A percentile compares a stretch with the other conserved stretches of the same genome.
phyloP scores from a whole-genome alignment of 2,329 filamentous ascomycete genomes.

The Periconia sp. region DNA sequence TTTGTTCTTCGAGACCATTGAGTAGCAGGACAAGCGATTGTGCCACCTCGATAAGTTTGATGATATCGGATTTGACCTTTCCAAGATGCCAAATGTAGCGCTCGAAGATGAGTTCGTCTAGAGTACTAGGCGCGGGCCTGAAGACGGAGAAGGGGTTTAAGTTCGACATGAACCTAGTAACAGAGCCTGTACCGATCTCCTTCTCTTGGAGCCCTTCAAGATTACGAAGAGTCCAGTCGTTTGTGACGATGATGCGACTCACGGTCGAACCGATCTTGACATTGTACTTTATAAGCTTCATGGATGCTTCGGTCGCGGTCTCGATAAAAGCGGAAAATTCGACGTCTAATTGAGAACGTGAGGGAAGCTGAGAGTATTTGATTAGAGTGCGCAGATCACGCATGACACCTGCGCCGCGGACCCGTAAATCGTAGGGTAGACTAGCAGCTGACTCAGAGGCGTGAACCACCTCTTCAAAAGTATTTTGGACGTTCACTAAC shows the following conservation, averaged over 20 bases:
- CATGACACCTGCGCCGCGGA: conserved; percentile 74
- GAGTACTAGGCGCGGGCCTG: conserved; percentile 31
- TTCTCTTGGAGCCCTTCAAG: conserved; percentile 65
- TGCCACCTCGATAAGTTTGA: conserved; percentile 71
- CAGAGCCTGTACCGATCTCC: conserved; percentile 45
- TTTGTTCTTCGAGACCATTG: conserved; percentile 70
- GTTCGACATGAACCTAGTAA: conserved; percentile 53
- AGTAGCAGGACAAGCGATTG: conserved; percentile 71
- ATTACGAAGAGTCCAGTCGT: conserved; percentile 74
- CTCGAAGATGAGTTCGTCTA: conserved; percentile 65
- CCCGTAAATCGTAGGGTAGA: conserved; percentile 80
- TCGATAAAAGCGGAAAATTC: conserved; percentile 81
- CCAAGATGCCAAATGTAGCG: conserved; percentile 77
- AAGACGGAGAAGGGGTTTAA: conserved; percentile 65
- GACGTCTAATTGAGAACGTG: conserved; percentile 72
- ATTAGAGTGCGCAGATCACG: conserved; percentile 77
- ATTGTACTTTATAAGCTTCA: conserved; percentile 76
- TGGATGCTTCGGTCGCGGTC: conserved; percentile 67
- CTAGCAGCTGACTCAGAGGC: conserved; percentile 69
- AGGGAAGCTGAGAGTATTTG: conserved; percentile 70
- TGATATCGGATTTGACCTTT: conserved; percentile 73
- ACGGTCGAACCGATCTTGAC: conserved; percentile 75
- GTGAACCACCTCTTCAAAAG: conserved; percentile 77
- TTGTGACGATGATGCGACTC: conserved; percentile 76
- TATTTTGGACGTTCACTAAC: conserved; percentile 74